Percentiles rank a stretch among this genome's conserved stretches.
Conservation (phyloP, 2,329 filamentous ascomycete species). For the Colletotrichum cordylinicola region DNA sequence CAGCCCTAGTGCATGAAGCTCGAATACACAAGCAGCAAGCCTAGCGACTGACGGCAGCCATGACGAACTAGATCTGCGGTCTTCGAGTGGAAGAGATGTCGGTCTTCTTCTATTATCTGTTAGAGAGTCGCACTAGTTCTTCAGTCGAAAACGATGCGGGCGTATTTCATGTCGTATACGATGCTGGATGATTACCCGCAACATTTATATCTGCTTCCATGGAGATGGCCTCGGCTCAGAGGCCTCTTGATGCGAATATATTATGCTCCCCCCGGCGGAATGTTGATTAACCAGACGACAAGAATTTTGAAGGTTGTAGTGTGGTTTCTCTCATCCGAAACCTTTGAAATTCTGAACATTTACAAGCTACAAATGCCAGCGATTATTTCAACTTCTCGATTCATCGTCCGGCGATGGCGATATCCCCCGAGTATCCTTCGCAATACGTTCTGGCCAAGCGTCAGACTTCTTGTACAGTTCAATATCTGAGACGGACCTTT, state of each 20-base stretch:
- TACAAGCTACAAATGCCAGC: neutral
- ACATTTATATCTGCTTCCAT: accelerated
- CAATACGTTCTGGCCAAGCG: accelerated
- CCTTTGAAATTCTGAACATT: neutral
- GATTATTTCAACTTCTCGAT: neutral
- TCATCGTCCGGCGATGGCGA: too few species aligned
- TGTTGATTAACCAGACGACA: accelerated
- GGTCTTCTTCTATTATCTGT: too few species aligned
- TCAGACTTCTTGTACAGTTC: accelerated
- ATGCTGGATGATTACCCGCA: too few species aligned
- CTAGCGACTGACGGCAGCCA: neutral
- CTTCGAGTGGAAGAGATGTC: accelerated
- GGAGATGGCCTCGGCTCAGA: accelerated
- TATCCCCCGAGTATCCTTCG: accelerated
- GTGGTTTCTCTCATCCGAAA: neutral
- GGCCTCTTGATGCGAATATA: neutral
- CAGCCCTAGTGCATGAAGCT: neutral
- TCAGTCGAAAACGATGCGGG: too few species aligned
- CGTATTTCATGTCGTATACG: too few species aligned
- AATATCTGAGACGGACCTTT: accelerated
- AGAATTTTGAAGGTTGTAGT: too few species aligned
- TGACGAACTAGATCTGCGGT: accelerated
- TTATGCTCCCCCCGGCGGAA: neutral
- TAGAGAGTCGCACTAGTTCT: neutral
- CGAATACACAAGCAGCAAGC: accelerated